These are phyloP conservation scores for Syzygium syzygioides DNA, from an alignment of 441 rosid species.

Conservation along the genomic window DNA sequence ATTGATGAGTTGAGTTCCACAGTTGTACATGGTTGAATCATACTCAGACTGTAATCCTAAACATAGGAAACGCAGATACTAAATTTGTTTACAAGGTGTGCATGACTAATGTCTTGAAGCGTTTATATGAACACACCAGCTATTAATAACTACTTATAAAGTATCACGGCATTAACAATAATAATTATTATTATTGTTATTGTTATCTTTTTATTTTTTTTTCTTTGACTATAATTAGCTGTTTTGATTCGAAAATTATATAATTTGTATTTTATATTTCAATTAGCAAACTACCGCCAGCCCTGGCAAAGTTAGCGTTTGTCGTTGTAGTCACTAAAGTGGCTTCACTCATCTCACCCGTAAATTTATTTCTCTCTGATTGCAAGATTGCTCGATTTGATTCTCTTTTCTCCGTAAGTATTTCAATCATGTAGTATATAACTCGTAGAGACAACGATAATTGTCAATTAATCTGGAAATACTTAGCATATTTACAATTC, in stretches of 20 bases:
- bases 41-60: background rate
- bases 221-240: background rate
- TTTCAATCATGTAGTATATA: background rate
- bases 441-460: no score
- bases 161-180: background rate
- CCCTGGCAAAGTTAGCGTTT: background rate
- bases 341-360: background rate
- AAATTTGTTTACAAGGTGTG: background rate
- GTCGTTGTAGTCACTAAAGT: background rate
- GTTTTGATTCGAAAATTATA: background rate
- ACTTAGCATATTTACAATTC: no score
- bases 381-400: background rate
- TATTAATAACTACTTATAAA: background rate
- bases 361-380: background rate
- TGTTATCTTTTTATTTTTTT: background rate
- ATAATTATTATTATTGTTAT: background rate
- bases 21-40: background rate
- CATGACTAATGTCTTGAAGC: background rate
- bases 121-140: background rate
- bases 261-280: background rate
- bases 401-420: background rate
- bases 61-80: background rate
- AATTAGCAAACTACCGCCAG: background rate
- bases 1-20: background rate
- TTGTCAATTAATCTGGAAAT: no score